Percentiles rank a stretch among this genome's conserved stretches.
phyloP scores from a whole-genome alignment of 129 eudicot species.

The Arctium lappa region DNA sequence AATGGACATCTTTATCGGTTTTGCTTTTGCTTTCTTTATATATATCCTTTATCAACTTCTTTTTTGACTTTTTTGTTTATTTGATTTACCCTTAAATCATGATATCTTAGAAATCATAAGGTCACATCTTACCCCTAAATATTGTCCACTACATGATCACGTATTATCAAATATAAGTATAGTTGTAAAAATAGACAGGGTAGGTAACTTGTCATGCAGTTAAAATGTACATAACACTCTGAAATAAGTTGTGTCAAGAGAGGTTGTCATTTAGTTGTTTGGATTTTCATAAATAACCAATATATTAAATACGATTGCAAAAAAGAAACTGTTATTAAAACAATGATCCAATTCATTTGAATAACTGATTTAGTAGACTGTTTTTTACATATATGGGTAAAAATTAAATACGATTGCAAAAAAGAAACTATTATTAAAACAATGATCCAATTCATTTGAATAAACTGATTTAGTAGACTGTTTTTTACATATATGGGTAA shows the following conservation, averaged over 20 bases:
- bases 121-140: not conserved
- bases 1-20: not conserved
- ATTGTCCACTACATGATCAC: not conserved
- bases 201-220: too few relatives aligned
- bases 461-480: not conserved
- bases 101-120: not conserved
- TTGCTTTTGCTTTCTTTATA: not conserved
- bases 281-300: not conserved
- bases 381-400: not conserved
- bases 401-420: not conserved
- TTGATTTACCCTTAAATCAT: not conserved
- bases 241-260: not conserved
- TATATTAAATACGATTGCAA: not conserved
- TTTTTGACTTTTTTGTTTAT: not conserved
- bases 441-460: not conserved
- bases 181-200: too few relatives aligned
- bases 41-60: not conserved
- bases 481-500: not conserved
- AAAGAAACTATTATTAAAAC: not conserved
- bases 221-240: too few relatives aligned
- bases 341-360: not conserved
- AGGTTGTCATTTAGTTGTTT: not conserved
- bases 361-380: not conserved
- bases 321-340: not conserved
- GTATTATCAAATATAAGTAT: too few relatives aligned